Conservation (phyloP, 805 yeast species). For the Trichomonascus vanleenenianus region DNA sequence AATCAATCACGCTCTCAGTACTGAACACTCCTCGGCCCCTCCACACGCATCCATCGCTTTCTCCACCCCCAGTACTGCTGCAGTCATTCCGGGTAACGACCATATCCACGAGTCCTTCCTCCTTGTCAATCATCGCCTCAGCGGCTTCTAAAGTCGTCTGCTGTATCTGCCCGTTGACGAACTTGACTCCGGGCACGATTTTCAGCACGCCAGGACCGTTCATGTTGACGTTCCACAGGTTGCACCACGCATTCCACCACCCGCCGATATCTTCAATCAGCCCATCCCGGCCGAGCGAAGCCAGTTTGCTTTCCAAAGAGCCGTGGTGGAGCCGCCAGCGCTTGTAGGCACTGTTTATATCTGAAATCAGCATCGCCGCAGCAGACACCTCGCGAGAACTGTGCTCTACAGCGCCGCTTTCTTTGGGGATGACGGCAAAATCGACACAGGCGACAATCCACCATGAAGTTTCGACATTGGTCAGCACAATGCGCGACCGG, state of each 20-base stretch:
- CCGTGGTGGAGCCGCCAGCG: constrained; percentile 32
- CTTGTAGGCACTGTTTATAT: constrained; percentile 27
- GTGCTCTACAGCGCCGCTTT: constrained; percentile 11
- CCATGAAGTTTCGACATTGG: constrained; percentile 20
- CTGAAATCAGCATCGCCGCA: constrained; percentile 28
- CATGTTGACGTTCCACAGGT: constrained; percentile 16
- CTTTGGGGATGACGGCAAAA: constrained; percentile 15
- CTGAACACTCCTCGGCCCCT: constrained; percentile 5
- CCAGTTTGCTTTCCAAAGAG: constrained; percentile 15
- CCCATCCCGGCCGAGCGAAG: not conserved
- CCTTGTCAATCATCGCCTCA: constrained; percentile 8
- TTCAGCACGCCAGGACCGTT: constrained; percentile 11
- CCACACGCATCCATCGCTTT: constrained; percentile 18
- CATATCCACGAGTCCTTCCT: constrained; percentile 14
- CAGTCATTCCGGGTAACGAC: constrained; percentile 14
- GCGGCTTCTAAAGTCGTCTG: constrained; percentile 16
- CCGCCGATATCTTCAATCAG: constrained; percentile 9
- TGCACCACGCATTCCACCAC: constrained; percentile 20
- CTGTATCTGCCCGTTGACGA: constrained; percentile 13
- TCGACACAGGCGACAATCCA: constrained; percentile 27
- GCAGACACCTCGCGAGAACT: constrained; percentile 26
- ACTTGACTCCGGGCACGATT: constrained; percentile 10
- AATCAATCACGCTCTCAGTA: constrained; percentile 10
- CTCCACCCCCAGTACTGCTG: constrained; percentile 2
- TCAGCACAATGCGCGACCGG: constrained; percentile 27